These are phyloP conservation scores for Venturia pyrina DNA, from an alignment of 2,329 filamentous ascomycete genomes.

Conservation along the genomic window DNA sequence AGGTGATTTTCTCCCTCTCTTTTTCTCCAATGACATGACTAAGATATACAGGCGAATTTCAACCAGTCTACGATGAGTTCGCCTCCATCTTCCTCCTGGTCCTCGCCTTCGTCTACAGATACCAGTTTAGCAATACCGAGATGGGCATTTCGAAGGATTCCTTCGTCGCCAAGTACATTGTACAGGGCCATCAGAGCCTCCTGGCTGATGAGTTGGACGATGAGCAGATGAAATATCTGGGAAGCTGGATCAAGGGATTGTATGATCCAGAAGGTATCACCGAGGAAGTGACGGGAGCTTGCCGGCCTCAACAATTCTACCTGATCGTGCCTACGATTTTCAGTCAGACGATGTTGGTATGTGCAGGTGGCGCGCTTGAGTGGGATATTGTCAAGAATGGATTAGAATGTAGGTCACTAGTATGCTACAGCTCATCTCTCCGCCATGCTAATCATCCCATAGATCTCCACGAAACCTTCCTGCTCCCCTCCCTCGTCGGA, in stretches of 20 bases:
- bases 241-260: constrained; percentile 67
- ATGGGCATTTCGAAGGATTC: constrained; percentile 55
- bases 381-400: constrained; percentile 65
- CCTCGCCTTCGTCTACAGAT: constrained; percentile 65
- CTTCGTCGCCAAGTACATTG: constrained; percentile 59
- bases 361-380: constrained; percentile 52
- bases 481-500: constrained; percentile 67
- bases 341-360: constrained; percentile 62
- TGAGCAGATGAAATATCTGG: constrained; percentile 56
- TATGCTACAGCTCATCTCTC: constrained; percentile 8
- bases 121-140: constrained; percentile 54
- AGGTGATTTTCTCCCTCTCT: constrained; percentile 24
- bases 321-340: constrained; percentile 67
- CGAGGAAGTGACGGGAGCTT: constrained; percentile 73
- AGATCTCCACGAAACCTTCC: constrained; percentile 70
- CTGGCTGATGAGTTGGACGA: constrained; percentile 51
- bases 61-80: constrained; percentile 80
- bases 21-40: constrained; percentile 13
- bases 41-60: constrained; percentile 53
- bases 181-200: constrained; percentile 47
- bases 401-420: constrained; percentile 53
- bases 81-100: constrained; percentile 65
- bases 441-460: constrained; percentile 13
- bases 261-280: constrained; percentile 68
- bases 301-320: constrained; percentile 75